Conservation (phyloP, 2,329 filamentous ascomycete species). For the Epichloe baconii region DNA sequence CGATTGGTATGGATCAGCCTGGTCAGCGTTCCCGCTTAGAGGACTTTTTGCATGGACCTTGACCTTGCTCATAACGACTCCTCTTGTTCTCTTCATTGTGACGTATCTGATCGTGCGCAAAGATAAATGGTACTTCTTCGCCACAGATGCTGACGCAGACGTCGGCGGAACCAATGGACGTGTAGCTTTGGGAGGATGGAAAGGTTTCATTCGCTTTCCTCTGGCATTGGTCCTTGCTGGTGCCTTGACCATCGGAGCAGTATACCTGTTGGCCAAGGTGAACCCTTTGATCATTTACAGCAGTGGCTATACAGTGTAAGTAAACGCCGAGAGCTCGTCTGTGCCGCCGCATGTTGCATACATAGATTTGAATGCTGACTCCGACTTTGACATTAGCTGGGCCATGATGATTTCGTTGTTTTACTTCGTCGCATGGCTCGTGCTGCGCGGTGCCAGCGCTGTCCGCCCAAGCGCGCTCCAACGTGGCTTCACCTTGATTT, state of each 20-base stretch:
- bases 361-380: constrained; percentile 8
- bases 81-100: constrained; percentile 56
- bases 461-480: constrained; percentile 78
- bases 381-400: constrained; percentile 36
- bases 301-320: constrained; percentile 64
- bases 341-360: neutral
- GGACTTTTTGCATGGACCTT: constrained; percentile 83
- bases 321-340: neutral
- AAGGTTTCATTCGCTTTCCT: constrained; percentile 75
- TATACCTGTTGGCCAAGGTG: constrained; percentile 64
- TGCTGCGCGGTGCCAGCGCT: constrained; percentile 65
- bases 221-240: constrained; percentile 57
- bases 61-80: constrained; percentile 66
- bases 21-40: constrained; percentile 66
- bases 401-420: constrained; percentile 74
- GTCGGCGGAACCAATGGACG: constrained; percentile 46
- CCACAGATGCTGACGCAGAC: constrained; percentile 42
- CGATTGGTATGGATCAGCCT: constrained; percentile 69
- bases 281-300: constrained; percentile 90
- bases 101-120: constrained; percentile 54
- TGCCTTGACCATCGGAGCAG: constrained; percentile 55
- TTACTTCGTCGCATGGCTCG: constrained; percentile 70
- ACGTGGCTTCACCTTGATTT: constrained; percentile 66
- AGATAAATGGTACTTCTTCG: constrained; percentile 84
- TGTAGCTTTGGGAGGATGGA: constrained; percentile 58